phyloP scores from a whole-genome alignment of 2,329 filamentous ascomycete genomes.

The Aspergillus quadrilineatus region DNA sequence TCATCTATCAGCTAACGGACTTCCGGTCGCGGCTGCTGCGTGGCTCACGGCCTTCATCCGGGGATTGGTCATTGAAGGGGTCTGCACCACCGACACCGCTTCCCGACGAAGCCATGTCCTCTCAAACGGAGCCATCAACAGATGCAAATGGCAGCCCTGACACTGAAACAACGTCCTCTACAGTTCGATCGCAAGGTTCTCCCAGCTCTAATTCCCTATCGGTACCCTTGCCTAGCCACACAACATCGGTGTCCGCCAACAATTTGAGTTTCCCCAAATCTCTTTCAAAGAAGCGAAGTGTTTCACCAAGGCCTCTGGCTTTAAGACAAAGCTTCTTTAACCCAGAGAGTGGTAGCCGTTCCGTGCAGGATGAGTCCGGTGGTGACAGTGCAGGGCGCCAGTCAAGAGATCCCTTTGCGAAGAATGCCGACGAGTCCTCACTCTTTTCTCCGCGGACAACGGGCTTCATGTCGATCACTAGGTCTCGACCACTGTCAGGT shows the following conservation, averaged over 20 bases:
- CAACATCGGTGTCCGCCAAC: constrained; percentile 27
- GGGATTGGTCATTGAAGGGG: constrained; percentile 37
- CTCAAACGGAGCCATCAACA: constrained; percentile 14
- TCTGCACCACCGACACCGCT: constrained; percentile 32
- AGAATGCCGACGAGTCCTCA: constrained; percentile 38
- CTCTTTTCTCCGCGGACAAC: constrained; percentile 48
- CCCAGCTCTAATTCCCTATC: constrained; percentile 27
- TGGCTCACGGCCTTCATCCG: constrained; percentile 32
- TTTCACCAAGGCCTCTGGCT: constrained; percentile 39
- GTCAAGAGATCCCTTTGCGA: constrained; percentile 40
- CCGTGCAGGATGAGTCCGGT: constrained; percentile 21
- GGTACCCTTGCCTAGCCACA: constrained; percentile 25
- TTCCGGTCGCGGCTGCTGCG: constrained; percentile 51
- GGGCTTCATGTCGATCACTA: constrained; percentile 42
- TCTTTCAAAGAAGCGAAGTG: constrained; percentile 32
- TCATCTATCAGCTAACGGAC: constrained; percentile 67
- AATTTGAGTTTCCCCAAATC: constrained; percentile 25
- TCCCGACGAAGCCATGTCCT: constrained; percentile 10
- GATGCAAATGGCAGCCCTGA: constrained; percentile 10
- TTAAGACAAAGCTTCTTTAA: constrained; percentile 32
- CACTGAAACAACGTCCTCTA: constrained; percentile 20
- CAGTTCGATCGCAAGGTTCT: constrained; percentile 25
- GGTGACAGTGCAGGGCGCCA: constrained; percentile 24
- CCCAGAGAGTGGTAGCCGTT: constrained; percentile 10
- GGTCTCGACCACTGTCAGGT: constrained; percentile 36